Evolutionary conservation across 2,329 filamentous ascomycete genomes (phyloP).

Genomic region (Pestalotiopsis sp.): DNA sequence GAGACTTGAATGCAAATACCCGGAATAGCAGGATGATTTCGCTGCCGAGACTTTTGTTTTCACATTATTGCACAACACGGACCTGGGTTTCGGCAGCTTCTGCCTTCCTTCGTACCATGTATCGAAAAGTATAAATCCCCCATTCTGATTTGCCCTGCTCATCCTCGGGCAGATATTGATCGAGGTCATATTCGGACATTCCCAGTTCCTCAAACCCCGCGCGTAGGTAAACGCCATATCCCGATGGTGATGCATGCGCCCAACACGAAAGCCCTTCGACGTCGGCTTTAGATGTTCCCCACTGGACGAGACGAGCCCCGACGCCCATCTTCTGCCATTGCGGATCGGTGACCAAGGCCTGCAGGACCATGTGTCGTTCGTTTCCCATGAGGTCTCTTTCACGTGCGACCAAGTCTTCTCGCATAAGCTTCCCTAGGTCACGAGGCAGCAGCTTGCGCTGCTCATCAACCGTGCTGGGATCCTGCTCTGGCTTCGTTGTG

Average conservation of each 20-base stretch:
- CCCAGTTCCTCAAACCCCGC: slow-evolving; percentile 10
- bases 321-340: background rate
- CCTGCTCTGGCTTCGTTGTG: background rate
- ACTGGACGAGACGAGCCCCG: slow-evolving; percentile 5
- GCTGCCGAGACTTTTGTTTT: no score
- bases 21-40: no score
- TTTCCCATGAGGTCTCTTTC: background rate
- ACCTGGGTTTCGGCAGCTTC: no score
- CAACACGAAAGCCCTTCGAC: slow-evolving; percentile 5
- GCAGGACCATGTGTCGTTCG: slow-evolving; percentile 12
- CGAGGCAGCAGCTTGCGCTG: background rate
- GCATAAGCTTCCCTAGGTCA: slow-evolving; percentile 4
- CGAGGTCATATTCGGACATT: background rate
- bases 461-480: background rate
- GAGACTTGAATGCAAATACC: no score
- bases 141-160: background rate
- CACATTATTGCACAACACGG: no score
- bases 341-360: slow-evolving; percentile 6
- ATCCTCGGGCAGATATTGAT: background rate
- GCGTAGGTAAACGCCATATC: slow-evolving; percentile 3
- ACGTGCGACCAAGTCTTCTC: background rate
- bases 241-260: slow-evolving; percentile 11
- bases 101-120: no score
- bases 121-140: slow-evolving; percentile 10
- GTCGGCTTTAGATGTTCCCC: slow-evolving; percentile 3